Conservation (phyloP, 495 filamentous ascomycete genomes). For the Cryomyces antarcticus region DNA sequence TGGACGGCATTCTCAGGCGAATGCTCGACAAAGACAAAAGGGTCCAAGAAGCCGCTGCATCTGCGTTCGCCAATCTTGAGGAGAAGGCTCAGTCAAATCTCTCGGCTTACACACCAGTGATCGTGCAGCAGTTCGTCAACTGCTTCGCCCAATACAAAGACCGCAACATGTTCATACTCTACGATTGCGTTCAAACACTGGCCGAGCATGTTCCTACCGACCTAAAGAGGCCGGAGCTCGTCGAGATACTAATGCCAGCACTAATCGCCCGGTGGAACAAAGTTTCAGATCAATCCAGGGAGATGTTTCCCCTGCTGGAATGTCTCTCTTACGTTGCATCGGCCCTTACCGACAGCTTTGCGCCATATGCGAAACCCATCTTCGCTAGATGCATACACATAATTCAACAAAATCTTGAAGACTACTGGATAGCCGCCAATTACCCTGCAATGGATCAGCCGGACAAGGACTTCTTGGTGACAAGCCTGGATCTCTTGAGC, state of each 20-base stretch:
- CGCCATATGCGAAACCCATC: constrained; percentile 63
- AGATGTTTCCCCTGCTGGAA: constrained; percentile 85
- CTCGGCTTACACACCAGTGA: constrained; percentile 69
- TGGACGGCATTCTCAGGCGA: constrained; percentile 83
- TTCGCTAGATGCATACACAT: constrained; percentile 75
- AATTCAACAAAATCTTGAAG: constrained; percentile 75
- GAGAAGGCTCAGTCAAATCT: constrained; percentile 72
- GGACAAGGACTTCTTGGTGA: constrained; percentile 94
- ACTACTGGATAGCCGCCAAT: constrained; percentile 39
- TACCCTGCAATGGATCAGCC: constrained; percentile 54
- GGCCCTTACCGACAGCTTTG: constrained; percentile 64
- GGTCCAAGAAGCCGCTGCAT: constrained; percentile 90
- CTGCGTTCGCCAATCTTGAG: constrained; percentile 88
- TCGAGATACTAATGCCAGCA: constrained; percentile 81
- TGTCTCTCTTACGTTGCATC: constrained; percentile 88
- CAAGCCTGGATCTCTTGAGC: constrained; percentile 84
- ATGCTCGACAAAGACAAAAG: constrained; percentile 97
- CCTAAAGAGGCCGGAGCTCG: constrained; percentile 54
- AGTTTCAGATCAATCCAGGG: constrained; percentile 72
- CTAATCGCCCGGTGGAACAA: constrained; percentile 78
- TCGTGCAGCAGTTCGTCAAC: constrained; percentile 75
- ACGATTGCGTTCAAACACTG: constrained; percentile 95
- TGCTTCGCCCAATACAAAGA: constrained; percentile 96
- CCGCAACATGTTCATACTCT: constrained; percentile 95
- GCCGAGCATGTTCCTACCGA: constrained; percentile 76